Percentiles rank a stretch among this genome's conserved stretches.
Evolutionary conservation across 169 alveolate genomes (phyloP).

Genomic region (Cryptosporidium baileyi): DNA sequence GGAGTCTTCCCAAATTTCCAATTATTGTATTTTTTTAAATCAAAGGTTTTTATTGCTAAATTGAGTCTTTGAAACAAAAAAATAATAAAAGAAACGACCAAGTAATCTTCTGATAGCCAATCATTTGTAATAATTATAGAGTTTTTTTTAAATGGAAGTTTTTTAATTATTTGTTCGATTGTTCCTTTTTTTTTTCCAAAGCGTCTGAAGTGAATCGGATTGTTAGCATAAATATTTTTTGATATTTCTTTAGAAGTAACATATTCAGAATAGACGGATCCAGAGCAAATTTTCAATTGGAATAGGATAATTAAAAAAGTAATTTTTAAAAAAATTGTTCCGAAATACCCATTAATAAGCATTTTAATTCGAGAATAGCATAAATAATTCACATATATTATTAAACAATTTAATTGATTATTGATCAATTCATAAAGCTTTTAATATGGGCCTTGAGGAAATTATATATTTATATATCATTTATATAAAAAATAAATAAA

Average conservation of each 20-base stretch:
- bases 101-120: conserved; percentile 34
- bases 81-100: conserved; percentile 13
- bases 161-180: conserved; percentile 20
- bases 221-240: not conserved
- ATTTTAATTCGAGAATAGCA: too few species aligned
- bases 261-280: not conserved
- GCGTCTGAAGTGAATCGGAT: not conserved
- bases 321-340: too few species aligned
- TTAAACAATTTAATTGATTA: too few species aligned
- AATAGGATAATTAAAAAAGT: not conserved
- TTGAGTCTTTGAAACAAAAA: conserved; percentile 36
- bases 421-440: too few species aligned
- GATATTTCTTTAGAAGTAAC: conserved; percentile 6
- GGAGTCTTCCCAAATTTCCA: conserved; percentile 51
- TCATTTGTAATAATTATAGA: conserved; percentile 48
- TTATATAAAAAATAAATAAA: too few species aligned
- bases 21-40: conserved; percentile 2
- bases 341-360: too few species aligned
- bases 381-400: too few species aligned
- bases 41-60: conserved; percentile 16
- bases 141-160: conserved; percentile 3
- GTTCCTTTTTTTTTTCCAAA: conserved; percentile 63
- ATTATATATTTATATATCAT: too few species aligned
- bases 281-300: not conserved
- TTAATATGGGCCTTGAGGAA: too few species aligned